phyloP scores from a whole-genome alignment of 805 yeast species.

The Ogataea zsoltii region DNA sequence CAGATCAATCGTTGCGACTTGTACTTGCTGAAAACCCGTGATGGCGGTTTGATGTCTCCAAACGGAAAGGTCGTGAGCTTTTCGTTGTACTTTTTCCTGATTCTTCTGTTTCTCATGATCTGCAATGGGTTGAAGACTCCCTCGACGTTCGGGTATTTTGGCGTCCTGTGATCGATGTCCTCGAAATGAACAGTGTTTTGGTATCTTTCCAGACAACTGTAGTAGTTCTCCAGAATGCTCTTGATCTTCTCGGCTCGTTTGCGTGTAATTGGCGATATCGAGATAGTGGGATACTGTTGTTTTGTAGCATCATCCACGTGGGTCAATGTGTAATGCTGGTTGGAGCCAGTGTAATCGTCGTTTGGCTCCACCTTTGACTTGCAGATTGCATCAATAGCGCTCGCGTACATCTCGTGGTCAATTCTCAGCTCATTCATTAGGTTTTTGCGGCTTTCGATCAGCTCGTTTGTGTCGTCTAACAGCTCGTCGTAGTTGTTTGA shows the following conservation, averaged over 20 bases:
- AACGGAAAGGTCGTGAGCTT: conserved; percentile 45
- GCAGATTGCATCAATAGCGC: conserved; percentile 8
- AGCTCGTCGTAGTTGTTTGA: conserved; percentile 15
- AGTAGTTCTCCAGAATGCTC: conserved; percentile 49
- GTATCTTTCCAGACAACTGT: conserved; percentile 45
- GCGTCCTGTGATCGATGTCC: conserved; percentile 14
- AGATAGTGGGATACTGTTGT: background rate
- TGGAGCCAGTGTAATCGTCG: background rate
- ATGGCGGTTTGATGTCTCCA: conserved; percentile 59
- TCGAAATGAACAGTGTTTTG: conserved; percentile 33
- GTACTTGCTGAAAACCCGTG: conserved; percentile 57
- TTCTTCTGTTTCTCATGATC: conserved; percentile 68
- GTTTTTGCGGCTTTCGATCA: conserved; percentile 44
- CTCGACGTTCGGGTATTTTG: conserved; percentile 51
- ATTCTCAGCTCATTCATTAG: conserved; percentile 45
- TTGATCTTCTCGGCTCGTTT: conserved; percentile 52
- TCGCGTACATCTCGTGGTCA: conserved; percentile 31
- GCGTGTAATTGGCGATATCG: conserved; percentile 38
- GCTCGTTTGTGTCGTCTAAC: conserved; percentile 37
- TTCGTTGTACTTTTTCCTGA: conserved; percentile 53
- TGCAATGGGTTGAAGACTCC: conserved; percentile 82
- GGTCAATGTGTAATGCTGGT: background rate
- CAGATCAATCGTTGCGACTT: conserved; percentile 51
- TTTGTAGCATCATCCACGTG: background rate
- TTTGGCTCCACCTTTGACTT: background rate